Evolutionary conservation across 108 stramenopile genomes (phyloP).

Genomic region (Skeletonema tropicum): DNA sequence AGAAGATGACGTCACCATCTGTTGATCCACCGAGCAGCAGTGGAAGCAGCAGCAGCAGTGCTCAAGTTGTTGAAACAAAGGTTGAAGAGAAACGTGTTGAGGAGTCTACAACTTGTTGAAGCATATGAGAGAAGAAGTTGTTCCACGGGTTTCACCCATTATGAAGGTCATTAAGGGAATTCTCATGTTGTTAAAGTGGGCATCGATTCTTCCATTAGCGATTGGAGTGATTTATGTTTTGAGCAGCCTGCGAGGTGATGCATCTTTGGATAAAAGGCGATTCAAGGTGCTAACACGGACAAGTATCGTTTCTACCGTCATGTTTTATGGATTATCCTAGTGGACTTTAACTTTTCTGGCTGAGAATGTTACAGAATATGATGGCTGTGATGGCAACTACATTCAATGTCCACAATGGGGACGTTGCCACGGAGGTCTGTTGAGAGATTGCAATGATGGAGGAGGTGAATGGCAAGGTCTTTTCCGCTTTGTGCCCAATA

Average conservation of each 20-base stretch:
- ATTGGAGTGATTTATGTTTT: neutral
- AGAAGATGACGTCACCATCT: neutral
- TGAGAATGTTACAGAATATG: constrained; percentile 5
- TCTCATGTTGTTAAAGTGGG: neutral
- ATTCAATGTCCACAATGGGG: constrained; percentile 46
- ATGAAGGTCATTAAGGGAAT: neutral
- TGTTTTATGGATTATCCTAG: constrained; percentile 29
- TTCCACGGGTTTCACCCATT: neutral
- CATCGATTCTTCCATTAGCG: neutral
- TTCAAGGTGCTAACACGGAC: neutral
- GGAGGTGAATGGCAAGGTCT: constrained; percentile 10
- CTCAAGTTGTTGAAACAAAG: neutral
- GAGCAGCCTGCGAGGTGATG: neutral
- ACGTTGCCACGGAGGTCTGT: constrained; percentile 38
- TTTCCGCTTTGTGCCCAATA: constrained; percentile 26
- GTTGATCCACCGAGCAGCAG: neutral
- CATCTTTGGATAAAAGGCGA: constrained; percentile 5
- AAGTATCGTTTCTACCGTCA: neutral
- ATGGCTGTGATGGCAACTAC: constrained; percentile 27
- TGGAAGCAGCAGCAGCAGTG: neutral
- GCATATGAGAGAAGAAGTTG: neutral
- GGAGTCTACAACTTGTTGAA: neutral
- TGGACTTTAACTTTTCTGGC: constrained; percentile 14
- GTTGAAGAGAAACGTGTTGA: neutral
- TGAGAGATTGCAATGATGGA: constrained; percentile 36